These are phyloP conservation scores for Sordariomycetes sp. DNA, from an alignment of 2,329 filamentous ascomycete genomes.

Conservation along the genomic window DNA sequence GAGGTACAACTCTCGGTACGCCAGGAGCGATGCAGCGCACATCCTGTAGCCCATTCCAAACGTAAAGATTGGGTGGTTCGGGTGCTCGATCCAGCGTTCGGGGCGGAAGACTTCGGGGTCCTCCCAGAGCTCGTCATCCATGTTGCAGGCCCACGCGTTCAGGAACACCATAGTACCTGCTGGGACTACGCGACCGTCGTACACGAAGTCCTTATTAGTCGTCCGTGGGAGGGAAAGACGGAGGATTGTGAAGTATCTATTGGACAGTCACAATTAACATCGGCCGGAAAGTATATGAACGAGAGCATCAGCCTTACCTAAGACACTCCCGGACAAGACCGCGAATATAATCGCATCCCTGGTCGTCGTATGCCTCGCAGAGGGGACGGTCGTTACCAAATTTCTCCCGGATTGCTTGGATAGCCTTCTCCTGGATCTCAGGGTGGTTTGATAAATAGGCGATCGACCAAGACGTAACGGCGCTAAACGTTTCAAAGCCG, in stretches of 20 bases:
- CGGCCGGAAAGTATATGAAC: too few relatives aligned
- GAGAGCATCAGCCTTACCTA: too few relatives aligned
- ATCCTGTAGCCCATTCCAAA: not conserved
- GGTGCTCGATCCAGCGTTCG: not conserved
- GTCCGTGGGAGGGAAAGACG: not conserved
- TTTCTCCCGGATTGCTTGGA: constrained; percentile 8
- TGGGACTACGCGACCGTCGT: not conserved
- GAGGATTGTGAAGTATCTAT: not conserved
- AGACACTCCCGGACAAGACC: not conserved
- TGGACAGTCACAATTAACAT: not conserved
- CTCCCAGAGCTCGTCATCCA: not conserved
- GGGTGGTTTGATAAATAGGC: constrained; percentile 43
- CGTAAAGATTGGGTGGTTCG: not conserved
- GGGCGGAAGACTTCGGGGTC: not conserved
- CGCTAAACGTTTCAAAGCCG: constrained; percentile 54
- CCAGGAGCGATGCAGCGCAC: not conserved
- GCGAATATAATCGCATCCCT: not conserved
- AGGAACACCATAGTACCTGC: not conserved
- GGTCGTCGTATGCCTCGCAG: not conserved
- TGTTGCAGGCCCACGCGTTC: not conserved
- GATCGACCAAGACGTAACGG: constrained; percentile 51
- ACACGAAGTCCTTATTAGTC: not conserved
- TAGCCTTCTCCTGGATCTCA: constrained; percentile 49
- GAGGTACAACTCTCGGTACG: not conserved
- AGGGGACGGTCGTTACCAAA: not conserved